Evolutionary conservation across 768 basidiomycete genomes (phyloP).

Genomic region (Boletus reticulatus): DNA sequence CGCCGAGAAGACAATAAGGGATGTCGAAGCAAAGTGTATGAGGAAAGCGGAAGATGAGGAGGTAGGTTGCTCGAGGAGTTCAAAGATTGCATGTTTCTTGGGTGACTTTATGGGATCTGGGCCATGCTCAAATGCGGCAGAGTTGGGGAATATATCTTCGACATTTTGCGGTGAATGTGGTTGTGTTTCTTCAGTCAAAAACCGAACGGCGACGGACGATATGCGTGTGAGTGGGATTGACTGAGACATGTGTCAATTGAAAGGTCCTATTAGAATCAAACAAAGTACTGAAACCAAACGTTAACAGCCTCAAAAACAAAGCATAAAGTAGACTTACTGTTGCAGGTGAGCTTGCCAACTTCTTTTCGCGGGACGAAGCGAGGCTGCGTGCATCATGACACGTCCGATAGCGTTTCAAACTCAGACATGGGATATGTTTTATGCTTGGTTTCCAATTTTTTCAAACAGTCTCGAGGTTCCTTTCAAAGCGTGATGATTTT

Average conservation of each 20-base stretch:
- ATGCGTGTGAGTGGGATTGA: constrained; percentile 29
- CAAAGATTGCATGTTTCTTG: constrained; percentile 66
- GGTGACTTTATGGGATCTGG: constrained; percentile 30
- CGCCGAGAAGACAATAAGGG: constrained; percentile 71
- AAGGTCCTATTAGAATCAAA: background rate
- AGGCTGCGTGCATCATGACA: no score
- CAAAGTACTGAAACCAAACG: background rate
- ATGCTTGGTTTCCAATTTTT: no score
- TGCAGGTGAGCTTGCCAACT: no score
- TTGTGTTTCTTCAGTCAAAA: constrained; percentile 44
- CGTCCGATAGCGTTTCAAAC: no score
- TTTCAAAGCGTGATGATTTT: no score
- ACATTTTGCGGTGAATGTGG: constrained; percentile 33
- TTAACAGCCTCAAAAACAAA: no score
- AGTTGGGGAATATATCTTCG: constrained; percentile 39
- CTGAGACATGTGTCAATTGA: constrained; percentile 23
- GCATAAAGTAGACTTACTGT: no score
- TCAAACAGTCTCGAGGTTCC: no score
- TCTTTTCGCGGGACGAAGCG: no score
- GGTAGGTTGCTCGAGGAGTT: constrained; percentile 77
- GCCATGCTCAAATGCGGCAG: constrained; percentile 34
- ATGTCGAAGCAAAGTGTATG: constrained; percentile 67
- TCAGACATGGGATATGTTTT: no score
- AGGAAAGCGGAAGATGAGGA: constrained; percentile 75
- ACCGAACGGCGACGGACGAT: constrained; percentile 29